A percentile compares a stretch with the other conserved stretches of the same genome.
Conservation (phyloP, 2,329 filamentous ascomycete species). For the Tolypocladium paradoxum region DNA sequence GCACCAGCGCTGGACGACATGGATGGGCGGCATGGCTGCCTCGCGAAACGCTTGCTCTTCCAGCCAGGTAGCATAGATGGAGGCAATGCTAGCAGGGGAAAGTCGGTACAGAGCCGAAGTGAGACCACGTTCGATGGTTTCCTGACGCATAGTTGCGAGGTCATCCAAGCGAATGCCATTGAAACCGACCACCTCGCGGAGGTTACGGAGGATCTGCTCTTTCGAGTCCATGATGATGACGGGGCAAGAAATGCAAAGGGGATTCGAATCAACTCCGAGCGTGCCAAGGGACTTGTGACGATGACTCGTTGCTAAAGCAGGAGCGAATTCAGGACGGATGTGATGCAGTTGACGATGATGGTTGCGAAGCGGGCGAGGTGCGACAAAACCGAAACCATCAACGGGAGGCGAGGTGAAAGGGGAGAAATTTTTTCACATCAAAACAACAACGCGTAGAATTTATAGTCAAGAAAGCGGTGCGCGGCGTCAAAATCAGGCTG, state of each 20-base stretch:
- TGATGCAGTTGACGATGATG: neutral
- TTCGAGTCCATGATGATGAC: constrained; percentile 10
- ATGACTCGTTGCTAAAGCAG: neutral
- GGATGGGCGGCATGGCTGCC: neutral
- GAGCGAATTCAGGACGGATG: neutral
- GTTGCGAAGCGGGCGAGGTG: neutral
- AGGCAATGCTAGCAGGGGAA: constrained; percentile 6
- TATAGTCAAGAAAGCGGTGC: neutral
- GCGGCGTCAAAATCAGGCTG: neutral
- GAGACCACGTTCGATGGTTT: constrained; percentile 12
- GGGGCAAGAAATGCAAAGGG: neutral
- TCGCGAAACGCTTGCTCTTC: constrained; percentile 6
- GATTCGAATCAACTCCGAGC: neutral
- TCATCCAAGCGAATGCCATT: constrained; percentile 10
- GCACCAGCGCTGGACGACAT: neutral
- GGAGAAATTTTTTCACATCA: neutral
- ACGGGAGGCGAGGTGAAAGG: no score
- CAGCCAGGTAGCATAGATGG: constrained; percentile 18
- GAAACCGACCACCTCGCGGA: constrained; percentile 12
- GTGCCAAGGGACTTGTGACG: neutral
- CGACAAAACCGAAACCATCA: neutral
- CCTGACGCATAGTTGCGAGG: constrained; percentile 13
- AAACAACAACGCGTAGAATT: neutral
- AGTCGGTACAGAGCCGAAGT: constrained; percentile 3
- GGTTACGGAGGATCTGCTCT: constrained; percentile 7